These are phyloP conservation scores for Solanum paucissectum DNA, from an alignment of 257 asterid species.

Conservation along the genomic window DNA sequence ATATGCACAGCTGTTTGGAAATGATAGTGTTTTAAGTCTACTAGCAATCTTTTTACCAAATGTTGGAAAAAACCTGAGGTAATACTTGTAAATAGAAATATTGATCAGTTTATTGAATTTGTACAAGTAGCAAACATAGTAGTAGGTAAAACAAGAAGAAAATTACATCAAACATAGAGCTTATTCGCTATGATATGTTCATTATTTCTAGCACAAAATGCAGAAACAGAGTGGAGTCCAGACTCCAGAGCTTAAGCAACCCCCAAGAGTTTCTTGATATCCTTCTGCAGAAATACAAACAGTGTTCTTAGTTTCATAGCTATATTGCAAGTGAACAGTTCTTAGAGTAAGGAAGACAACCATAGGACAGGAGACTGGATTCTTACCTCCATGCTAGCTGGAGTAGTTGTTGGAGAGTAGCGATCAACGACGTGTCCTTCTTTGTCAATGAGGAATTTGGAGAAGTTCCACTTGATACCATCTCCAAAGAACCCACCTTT, in stretches of 20 bases:
- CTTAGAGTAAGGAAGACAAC: background rate
- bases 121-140: background rate
- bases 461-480: slow-evolving; percentile 73
- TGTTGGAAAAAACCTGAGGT: too few relatives aligned
- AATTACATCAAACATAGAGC: background rate
- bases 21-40: background rate
- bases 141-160: background rate
- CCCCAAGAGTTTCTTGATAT: slow-evolving; percentile 72
- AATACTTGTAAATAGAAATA: too few relatives aligned
- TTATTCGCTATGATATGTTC: background rate
- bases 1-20: background rate
- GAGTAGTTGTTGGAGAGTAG: slow-evolving; percentile 82
- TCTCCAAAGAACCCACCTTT: slow-evolving; percentile 77
- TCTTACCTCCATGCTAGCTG: slow-evolving; percentile 81
- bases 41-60: too few relatives aligned
- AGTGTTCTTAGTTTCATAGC: too few relatives aligned
- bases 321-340: background rate
- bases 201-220: background rate
- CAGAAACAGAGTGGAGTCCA: background rate
- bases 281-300: slow-evolving; percentile 50
- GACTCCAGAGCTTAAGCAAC: slow-evolving; percentile 14
- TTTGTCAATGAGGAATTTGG: slow-evolving; percentile 73
- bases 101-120: background rate
- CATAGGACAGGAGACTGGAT: background rate
- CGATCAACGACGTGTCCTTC: slow-evolving; percentile 80